These are phyloP conservation scores for Metrosideros polymorpha DNA, from an alignment of 441 rosid genomes.

Conservation along the genomic window DNA sequence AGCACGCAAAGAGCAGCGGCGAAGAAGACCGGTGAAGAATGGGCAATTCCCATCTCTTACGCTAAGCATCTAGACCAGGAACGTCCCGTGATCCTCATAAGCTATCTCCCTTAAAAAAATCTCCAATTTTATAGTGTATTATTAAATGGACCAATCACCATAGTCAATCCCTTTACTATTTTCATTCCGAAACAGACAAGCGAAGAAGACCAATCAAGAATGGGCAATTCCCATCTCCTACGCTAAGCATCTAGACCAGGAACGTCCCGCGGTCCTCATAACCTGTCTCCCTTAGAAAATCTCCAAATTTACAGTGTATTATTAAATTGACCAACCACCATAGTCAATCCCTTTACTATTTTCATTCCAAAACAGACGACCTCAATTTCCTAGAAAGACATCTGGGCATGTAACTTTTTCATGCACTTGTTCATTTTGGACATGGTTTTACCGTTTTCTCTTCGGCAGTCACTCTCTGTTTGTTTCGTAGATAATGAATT, in stretches of 20 bases:
- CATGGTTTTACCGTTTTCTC: background rate
- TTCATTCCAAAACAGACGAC: background rate
- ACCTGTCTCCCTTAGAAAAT: background rate
- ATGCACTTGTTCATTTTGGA: background rate
- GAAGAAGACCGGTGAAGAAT: background rate
- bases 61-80: too few species aligned
- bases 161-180: too few species aligned
- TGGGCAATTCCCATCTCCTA: background rate
- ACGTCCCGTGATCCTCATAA: too few species aligned
- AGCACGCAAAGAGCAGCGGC: background rate
- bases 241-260: background rate
- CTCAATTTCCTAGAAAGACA: background rate
- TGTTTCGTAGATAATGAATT: too few species aligned
- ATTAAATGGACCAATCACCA: too few species aligned
- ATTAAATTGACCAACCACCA: background rate
- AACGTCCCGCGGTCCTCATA: background rate
- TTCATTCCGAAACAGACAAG: too few species aligned
- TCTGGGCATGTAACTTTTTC: background rate
- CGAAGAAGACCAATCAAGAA: too few species aligned
- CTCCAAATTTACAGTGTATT: too few species aligned
- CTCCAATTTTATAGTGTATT: too few species aligned
- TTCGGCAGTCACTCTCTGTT: too few species aligned
- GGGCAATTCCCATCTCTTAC: too few species aligned
- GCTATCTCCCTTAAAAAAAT: too few species aligned
- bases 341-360: background rate